phyloP scores from a whole-genome alignment of 352 stramenopile genomes.

The Phytophthora chlamydospora region DNA sequence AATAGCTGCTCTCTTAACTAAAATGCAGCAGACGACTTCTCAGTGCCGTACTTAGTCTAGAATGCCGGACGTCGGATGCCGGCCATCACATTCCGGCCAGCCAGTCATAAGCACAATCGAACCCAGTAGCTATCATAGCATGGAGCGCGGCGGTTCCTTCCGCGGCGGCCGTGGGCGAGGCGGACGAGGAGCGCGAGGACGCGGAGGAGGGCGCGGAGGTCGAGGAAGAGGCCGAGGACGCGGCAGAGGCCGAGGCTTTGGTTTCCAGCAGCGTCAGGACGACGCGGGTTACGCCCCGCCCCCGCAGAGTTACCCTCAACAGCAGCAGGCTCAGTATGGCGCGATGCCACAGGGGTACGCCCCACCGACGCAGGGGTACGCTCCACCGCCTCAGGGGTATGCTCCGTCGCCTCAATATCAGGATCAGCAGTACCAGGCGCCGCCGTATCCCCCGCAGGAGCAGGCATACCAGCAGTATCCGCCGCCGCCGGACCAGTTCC shows the following conservation, averaged over 20 bases:
- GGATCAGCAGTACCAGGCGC: constrained; percentile 12
- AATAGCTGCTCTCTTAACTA: too few relatives aligned
- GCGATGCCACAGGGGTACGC: background rate
- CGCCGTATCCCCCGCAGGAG: constrained; percentile 22
- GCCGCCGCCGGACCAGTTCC: constrained; percentile 9
- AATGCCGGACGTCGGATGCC: too few relatives aligned
- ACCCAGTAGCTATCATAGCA: constrained; percentile 5
- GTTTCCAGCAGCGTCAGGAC: constrained; percentile 27
- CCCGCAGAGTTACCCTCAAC: constrained; percentile 8
- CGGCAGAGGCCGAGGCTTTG: constrained; percentile 14
- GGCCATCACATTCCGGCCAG: background rate
- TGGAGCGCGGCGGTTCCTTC: constrained; percentile 43
- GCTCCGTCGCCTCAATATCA: background rate
- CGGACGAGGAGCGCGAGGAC: constrained; percentile 24
- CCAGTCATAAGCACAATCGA: constrained; percentile 21
- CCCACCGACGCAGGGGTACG: constrained; percentile 14
- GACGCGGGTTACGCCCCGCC: constrained; percentile 24
- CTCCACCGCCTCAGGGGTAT: background rate
- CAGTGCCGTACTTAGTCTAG: too few relatives aligned
- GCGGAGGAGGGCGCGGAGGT: constrained; percentile 39
- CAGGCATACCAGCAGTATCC: constrained; percentile 21
- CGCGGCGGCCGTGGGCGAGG: constrained; percentile 38
- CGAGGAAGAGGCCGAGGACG: constrained; percentile 34
- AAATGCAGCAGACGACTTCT: too few relatives aligned
- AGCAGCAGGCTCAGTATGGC: constrained; percentile 3